Conservation (phyloP, 768 basidiomycete genomes). For the Kwoniella mangroviensis region DNA sequence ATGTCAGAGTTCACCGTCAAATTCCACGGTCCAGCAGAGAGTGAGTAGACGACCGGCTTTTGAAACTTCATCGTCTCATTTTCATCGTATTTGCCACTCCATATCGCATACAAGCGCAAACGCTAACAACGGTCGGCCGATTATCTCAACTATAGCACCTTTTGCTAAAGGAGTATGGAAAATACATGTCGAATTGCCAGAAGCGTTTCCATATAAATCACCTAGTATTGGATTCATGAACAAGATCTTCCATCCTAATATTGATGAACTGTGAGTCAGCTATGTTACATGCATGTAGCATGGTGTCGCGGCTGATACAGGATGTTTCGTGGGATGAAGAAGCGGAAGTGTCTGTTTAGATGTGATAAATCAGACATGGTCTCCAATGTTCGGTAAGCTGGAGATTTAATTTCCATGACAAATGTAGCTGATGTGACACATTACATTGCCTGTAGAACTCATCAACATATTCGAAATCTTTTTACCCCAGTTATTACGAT, state of each 20-base stretch:
- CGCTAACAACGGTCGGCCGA: not conserved
- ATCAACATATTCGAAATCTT: slow-evolving; percentile 99
- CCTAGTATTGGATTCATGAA: slow-evolving; percentile 99
- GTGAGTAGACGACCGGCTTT: slow-evolving; percentile 62
- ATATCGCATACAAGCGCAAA: not conserved
- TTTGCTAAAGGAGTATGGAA: slow-evolving; percentile 99
- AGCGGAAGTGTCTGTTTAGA: slow-evolving; percentile 98
- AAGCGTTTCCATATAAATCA: slow-evolving; percentile 98
- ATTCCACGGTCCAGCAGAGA: slow-evolving; percentile 92
- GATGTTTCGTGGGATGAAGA: no score
- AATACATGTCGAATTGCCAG: slow-evolving; percentile 97
- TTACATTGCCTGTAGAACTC: slow-evolving; percentile 70
- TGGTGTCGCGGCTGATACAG: no score
- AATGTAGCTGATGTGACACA: no score
- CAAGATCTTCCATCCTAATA: slow-evolving; percentile 99
- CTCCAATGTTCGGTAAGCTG: slow-evolving; percentile 94
- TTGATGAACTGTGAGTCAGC: slow-evolving; percentile 86
- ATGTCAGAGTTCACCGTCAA: slow-evolving; percentile 99
- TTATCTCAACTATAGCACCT: slow-evolving; percentile 77
- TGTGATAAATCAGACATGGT: slow-evolving; percentile 99
- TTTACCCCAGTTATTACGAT: slow-evolving; percentile 92
- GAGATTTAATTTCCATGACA: not conserved
- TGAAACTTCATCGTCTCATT: not conserved
- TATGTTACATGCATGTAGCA: no score
- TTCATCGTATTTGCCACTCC: slow-evolving; percentile 7